phyloP scores from a whole-genome alignment of 2,329 filamentous ascomycete species.

The Achaetomium macrosporum region DNA sequence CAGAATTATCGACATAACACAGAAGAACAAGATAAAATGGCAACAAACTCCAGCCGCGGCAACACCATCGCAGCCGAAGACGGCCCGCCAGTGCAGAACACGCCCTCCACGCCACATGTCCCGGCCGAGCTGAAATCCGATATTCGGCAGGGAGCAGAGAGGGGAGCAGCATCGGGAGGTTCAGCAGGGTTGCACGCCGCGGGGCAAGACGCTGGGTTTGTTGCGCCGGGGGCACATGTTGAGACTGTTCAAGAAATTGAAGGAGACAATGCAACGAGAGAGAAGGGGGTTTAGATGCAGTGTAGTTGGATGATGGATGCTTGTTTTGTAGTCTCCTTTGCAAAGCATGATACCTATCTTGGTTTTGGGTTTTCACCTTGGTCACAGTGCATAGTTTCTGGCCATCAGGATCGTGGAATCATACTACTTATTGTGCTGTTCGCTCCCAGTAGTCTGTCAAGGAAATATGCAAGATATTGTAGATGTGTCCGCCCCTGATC shows the following conservation, averaged over 20 bases:
- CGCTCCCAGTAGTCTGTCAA: no score
- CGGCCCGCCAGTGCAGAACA: constrained; percentile 7
- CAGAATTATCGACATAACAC: no score
- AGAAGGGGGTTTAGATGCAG: not conserved
- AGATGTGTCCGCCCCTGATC: no score
- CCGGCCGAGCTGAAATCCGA: constrained; percentile 37
- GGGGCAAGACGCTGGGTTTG: constrained; percentile 32
- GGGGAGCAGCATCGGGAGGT: not conserved
- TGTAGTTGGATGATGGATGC: no score
- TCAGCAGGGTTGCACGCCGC: constrained; percentile 32
- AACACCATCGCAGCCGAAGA: constrained; percentile 21
- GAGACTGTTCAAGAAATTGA: constrained; percentile 49
- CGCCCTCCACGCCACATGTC: constrained; percentile 34
- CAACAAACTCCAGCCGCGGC: constrained; percentile 22
- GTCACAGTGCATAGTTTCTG: no score
- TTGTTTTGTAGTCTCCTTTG: no score
- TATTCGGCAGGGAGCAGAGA: constrained; percentile 26
- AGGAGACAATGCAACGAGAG: no score
- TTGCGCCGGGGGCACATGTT: constrained; percentile 35
- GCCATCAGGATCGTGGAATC: no score
- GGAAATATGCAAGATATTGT: no score
- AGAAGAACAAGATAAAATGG: constrained; percentile 14
- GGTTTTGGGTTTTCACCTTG: no score
- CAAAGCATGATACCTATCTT: not conserved
- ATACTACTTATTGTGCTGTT: no score